Evolutionary conservation across 768 basidiomycete species (phyloP), one percentile per base, ranked within the genome.

Genomic region (Mycena amicta): DNA sequence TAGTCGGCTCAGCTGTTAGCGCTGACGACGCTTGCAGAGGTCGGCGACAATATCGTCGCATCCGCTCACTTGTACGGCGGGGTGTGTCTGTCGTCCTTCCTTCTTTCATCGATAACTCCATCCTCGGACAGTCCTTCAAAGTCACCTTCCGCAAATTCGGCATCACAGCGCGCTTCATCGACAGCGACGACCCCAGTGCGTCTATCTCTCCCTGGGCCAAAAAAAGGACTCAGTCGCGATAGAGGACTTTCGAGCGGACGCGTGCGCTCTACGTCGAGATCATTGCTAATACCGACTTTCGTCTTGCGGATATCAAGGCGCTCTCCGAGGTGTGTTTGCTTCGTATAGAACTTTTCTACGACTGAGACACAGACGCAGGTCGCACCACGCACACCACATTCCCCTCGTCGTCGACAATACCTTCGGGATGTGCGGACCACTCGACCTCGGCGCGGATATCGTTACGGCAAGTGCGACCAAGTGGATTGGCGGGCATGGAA

Each of bases 1-100:
- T 82, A 83, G 62, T 71, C 80, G 3, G 85, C 83, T 0, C 83
- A 85, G 60, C 80, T 84, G 67, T 74, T 84, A 71, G 71, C 83
- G 0, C 73, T 85, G 53, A 68, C 77, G 0, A 74, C 76, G 4
- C 70, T 83, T 15, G 76, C 78, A 0, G 62, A 70, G 13, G 57
- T 74, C 2, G 85, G 84, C 1, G 83, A 86, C 59, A 86, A 86
- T 64, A 83, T 85, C 50, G 77, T 86, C 8, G 74, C 79, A 5
- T 77, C 79, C 0, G 74, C 80, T 3, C 75, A 72, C 58, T 67
- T 83, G 5, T 82, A 81, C 50, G 80, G 80, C 28, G 79, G 80
- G 13, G 79, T 79, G 53, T 55, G 76, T 63, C 12, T 61, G 20
- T 51, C 20, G 18, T 28, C 50, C 16, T 45, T 15, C 31, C 18